Evolutionary conservation across 225 moss, liverwort and hornwort species (phyloP), one percentile per base, ranked within the genome.

Genomic region (Polytrichum formosum): DNA sequence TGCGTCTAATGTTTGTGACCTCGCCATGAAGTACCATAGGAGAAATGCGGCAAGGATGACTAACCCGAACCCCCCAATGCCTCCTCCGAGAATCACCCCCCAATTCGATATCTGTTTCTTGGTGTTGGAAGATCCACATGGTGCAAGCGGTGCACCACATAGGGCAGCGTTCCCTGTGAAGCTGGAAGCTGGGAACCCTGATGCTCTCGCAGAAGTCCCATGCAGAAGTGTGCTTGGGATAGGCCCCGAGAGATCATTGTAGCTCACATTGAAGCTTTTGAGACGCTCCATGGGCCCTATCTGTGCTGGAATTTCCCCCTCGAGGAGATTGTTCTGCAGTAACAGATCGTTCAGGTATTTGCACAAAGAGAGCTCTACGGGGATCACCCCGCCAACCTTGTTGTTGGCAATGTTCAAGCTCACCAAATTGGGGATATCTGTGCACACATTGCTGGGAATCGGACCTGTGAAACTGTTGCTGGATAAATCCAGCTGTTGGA

Each of bases 381-480:
- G 82, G 19, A 88, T 85, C 22, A 25, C 0, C 23, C 88, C 85
- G 5, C 56, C 58, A 17, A 88, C 26, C 0, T 21, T 17, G 61
- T 88, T 88, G 37, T 78, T 53, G 10, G 73, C 56, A 21, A 76
- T 63, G 54, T 29, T 64, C 46, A 88, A 61, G 1, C 26, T 1
- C 20, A 88, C 88, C 58, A 88, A 26, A 67, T 88, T 78, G 6
- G 82, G 82, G 1, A 82, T 28, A 1, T 74, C 66, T 20, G 28
- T 27, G 63, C 80, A 80, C 26, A 88, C 17, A 28, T 70, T 66
- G 6, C 7, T 10, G 1, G 88, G 76, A 5, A 88, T 76, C 21
- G 82, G 74, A 3, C 84, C 84, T 5, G 78, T 56, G 75, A 88
- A 74, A n/a, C n/a, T 30, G 63, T 88, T 88, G 35, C n/a, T 55